A percentile compares a stretch with the other conserved stretches of the same genome.
Evolutionary conservation across 1,139 yeast genomes (phyloP).

Genomic region (Fermentozyma sake): DNA sequence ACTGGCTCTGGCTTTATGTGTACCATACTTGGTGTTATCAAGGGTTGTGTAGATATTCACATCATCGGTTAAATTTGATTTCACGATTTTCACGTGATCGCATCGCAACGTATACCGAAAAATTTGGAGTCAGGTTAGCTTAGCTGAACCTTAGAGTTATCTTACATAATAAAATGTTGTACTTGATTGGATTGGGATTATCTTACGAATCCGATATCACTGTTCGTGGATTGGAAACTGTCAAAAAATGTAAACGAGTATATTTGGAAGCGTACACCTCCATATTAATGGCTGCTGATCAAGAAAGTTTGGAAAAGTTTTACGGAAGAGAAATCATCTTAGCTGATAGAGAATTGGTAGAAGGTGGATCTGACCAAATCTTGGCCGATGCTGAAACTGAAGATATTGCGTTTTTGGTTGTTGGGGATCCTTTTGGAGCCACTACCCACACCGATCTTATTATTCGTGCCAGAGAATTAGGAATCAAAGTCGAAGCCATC

Average conservation of each 20-base stretch:
- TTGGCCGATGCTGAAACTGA: slow-evolving; percentile 70
- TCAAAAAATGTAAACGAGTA: slow-evolving; percentile 78
- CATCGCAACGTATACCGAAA: slow-evolving; percentile 6
- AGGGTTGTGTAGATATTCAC: too few relatives aligned
- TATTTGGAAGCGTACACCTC: slow-evolving; percentile 95
- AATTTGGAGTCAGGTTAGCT: slow-evolving; percentile 3
- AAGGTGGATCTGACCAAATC: slow-evolving; percentile 79
- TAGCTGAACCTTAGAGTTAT: neutral
- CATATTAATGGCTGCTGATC: slow-evolving; percentile 87
- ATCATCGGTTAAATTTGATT: slow-evolving; percentile 1
- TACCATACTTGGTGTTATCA: too few relatives aligned
- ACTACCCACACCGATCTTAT: slow-evolving; percentile 95
- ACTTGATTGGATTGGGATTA: slow-evolving; percentile 86
- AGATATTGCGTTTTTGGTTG: slow-evolving; percentile 90
- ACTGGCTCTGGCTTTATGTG: too few relatives aligned
- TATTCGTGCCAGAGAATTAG: slow-evolving; percentile 80
- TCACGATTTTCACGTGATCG: slow-evolving; percentile 6
- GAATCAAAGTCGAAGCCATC: slow-evolving; percentile 72
- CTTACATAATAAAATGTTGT: slow-evolving; percentile 54
- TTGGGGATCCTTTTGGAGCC: slow-evolving; percentile 97
- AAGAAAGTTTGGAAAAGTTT: slow-evolving; percentile 62
- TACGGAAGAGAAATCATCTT: slow-evolving; percentile 82
- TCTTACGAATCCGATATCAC: slow-evolving; percentile 89
- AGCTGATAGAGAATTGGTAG: slow-evolving; percentile 95
- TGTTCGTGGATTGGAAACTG: slow-evolving; percentile 86